Percentiles rank a stretch among this genome's conserved stretches.
Conservation (phyloP, 2,329 filamentous ascomycete genomes). For the Microcera coccophila region DNA sequence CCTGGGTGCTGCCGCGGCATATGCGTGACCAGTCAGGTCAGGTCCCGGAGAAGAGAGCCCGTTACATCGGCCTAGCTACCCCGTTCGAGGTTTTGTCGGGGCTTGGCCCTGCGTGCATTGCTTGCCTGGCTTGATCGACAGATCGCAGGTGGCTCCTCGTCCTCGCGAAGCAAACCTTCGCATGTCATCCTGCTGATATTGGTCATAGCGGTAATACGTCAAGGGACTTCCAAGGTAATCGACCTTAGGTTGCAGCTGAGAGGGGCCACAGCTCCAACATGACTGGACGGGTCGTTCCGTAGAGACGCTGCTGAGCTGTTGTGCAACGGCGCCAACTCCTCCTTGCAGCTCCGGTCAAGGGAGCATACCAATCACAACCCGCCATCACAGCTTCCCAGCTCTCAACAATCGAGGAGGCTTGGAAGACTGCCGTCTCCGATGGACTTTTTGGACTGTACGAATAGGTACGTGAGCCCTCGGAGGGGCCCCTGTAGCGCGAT, state of each 20-base stretch:
- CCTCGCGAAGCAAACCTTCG: not conserved
- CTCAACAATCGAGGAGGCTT: slow-evolving; percentile 11
- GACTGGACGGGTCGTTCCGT: slow-evolving; percentile 7
- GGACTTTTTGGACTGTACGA: slow-evolving; percentile 10
- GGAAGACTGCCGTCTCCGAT: slow-evolving; percentile 15
- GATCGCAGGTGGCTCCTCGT: not conserved
- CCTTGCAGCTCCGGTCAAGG: slow-evolving; percentile 1
- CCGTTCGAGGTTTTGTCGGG: not conserved
- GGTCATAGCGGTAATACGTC: not conserved
- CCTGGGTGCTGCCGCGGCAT: not conserved
- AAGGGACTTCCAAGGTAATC: not conserved
- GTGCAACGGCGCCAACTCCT: slow-evolving; percentile 12
- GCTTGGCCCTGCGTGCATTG: not conserved
- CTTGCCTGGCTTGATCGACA: not conserved
- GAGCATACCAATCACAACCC: slow-evolving; percentile 1
- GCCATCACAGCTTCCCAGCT: slow-evolving; percentile 10
- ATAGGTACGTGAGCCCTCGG: not conserved
- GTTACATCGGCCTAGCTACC: not conserved
- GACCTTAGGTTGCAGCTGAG: not conserved
- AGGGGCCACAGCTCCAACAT: not conserved
- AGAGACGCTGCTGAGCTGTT: slow-evolving; percentile 3
- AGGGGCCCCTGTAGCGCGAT: slow-evolving; percentile 10
- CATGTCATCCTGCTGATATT: not conserved
- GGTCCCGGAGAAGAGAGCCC: not conserved
- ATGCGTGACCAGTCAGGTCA: not conserved